These are phyloP conservation scores for Antrodiella citrinella DNA, from an alignment of 768 basidiomycete species.

Conservation along the genomic window DNA sequence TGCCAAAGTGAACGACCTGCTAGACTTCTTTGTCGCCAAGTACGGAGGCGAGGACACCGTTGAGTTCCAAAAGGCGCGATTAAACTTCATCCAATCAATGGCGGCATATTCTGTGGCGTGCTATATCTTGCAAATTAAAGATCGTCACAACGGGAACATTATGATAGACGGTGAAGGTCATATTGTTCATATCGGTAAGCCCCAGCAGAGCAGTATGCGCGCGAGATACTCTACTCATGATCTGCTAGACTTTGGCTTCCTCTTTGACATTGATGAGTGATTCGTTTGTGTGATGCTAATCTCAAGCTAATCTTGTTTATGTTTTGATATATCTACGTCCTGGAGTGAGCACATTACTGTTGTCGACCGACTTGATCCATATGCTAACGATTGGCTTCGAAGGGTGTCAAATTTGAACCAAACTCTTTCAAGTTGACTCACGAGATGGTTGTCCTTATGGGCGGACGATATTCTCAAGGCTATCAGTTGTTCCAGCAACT, in stretches of 20 bases:
- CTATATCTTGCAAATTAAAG: conserved; percentile 97
- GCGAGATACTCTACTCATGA: background rate
- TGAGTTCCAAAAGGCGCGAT: conserved; percentile 84
- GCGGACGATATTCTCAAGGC: conserved; percentile 88
- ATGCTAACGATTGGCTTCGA: background rate
- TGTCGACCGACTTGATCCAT: no score
- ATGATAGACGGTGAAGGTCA: conserved; percentile 99
- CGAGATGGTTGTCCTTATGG: conserved; percentile 98
- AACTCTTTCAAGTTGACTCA: conserved; percentile 97
- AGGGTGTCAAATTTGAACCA: conserved; percentile 99
- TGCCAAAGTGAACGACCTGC: conserved; percentile 93
- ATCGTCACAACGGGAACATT: conserved; percentile 98
- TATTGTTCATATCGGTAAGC: conserved; percentile 88
- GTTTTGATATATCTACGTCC: conserved; percentile 42
- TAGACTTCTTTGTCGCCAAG: conserved; percentile 88
- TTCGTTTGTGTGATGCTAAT: conserved; percentile 6
- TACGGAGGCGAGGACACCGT: conserved; percentile 88
- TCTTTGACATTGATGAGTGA: conserved; percentile 98
- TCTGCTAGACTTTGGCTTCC: conserved; percentile 80
- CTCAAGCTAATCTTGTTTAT: conserved; percentile 21
- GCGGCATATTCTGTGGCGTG: conserved; percentile 98
- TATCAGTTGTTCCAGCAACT: conserved; percentile 92
- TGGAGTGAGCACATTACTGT: conserved; percentile 44
- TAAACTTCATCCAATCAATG: conserved; percentile 99
- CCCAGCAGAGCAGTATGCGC: background rate